Evolutionary conservation across 1,284 basidiomycete genomes (phyloP).

Genomic region (Rhodotorula sp.): DNA sequence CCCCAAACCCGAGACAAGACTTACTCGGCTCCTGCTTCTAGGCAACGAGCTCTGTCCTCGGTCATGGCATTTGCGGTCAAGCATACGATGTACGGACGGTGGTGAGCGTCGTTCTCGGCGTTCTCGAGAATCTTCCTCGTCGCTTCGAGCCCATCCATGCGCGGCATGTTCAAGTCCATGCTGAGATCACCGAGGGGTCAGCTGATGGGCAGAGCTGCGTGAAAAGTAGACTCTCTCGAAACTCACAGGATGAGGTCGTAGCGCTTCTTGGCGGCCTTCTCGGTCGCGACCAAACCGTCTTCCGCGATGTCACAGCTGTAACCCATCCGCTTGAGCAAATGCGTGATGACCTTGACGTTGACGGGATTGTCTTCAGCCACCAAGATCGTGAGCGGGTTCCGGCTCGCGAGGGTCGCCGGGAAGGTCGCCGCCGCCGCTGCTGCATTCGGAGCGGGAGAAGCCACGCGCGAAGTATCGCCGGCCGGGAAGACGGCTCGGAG

Average conservation of each 20-base stretch:
- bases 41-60: slow-evolving; percentile 26
- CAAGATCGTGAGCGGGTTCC: slow-evolving; percentile 32
- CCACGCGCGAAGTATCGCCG: slow-evolving; percentile 8
- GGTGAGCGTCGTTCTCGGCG: slow-evolving; percentile 15
- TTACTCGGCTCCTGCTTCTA: slow-evolving; percentile 33
- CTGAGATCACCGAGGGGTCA: background rate
- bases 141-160: slow-evolving; percentile 29
- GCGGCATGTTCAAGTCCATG: slow-evolving; percentile 41
- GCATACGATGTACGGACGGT: slow-evolving; percentile 30
- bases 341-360: slow-evolving; percentile 39
- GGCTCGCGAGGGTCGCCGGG: slow-evolving; percentile 26
- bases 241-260: slow-evolving; percentile 38
- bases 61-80: slow-evolving; percentile 40
- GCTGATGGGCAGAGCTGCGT: background rate
- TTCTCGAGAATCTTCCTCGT: slow-evolving; percentile 30
- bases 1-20: background rate
- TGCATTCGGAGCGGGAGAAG: slow-evolving; percentile 14
- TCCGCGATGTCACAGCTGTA: slow-evolving; percentile 27
- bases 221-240: too few relatives aligned
- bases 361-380: slow-evolving; percentile 40
- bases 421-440: slow-evolving; percentile 16
- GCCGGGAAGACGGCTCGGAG: slow-evolving; percentile 35
- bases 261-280: slow-evolving; percentile 35
- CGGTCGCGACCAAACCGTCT: slow-evolving; percentile 30
- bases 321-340: slow-evolving; percentile 37